These are phyloP conservation scores for Fagopyrum tataricum DNA, from an alignment of 148 eudicot genomes.

Conservation along the genomic window DNA sequence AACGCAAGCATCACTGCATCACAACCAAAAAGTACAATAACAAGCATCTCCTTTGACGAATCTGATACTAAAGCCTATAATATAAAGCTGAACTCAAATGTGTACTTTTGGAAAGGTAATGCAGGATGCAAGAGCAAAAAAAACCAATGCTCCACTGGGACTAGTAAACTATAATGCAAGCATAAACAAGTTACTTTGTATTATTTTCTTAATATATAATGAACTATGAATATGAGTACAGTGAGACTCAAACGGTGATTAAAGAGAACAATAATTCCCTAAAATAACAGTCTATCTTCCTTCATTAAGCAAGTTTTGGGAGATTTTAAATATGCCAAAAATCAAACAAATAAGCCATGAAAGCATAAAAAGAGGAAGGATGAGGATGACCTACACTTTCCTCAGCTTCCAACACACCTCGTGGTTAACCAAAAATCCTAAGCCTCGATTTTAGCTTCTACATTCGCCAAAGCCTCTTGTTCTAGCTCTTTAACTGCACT, in stretches of 20 bases:
- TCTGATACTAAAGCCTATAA: too few species aligned
- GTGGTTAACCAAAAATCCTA: not conserved
- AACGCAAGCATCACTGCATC: too few species aligned
- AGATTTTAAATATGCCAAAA: not conserved
- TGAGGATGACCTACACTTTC: not conserved
- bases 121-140: too few species aligned
- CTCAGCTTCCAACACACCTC: not conserved
- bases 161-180: too few species aligned
- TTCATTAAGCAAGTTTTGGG: not conserved
- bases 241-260: not conserved
- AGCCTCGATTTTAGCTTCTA: not conserved
- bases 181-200: too few species aligned
- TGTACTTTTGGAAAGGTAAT: too few species aligned
- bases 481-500: constrained; percentile 70
- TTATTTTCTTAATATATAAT: too few species aligned
- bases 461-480: constrained; percentile 29
- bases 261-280: not conserved
- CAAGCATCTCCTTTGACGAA: too few species aligned
- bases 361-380: not conserved
- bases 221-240: not conserved
- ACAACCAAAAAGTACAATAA: too few species aligned
- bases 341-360: constrained; percentile 7
- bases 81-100: too few species aligned
- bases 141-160: too few species aligned
- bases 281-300: not conserved